phyloP scores from a whole-genome alignment of 1,139 yeast species.

The Scheffersomyces titani region DNA sequence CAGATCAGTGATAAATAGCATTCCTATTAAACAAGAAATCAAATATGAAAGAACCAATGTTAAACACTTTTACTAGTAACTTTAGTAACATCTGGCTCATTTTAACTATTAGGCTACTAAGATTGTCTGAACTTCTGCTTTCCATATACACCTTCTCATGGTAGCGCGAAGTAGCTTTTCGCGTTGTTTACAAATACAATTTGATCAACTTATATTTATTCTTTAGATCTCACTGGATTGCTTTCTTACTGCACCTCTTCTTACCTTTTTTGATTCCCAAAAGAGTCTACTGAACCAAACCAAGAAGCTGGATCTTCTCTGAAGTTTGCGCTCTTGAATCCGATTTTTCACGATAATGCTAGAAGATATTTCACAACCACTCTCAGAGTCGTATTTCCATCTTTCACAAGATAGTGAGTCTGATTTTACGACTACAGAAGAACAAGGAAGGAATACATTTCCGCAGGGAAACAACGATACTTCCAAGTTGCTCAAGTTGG shows the following conservation, averaged over 20 bases:
- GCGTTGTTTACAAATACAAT: conserved; percentile 18
- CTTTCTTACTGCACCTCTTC: background rate
- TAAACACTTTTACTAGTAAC: no score
- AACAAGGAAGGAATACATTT: conserved; percentile 4
- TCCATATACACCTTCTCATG: background rate
- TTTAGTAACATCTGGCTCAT: background rate
- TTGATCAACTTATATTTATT: background rate
- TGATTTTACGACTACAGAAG: conserved; percentile 11
- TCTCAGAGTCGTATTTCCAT: conserved; percentile 31
- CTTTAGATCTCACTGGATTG: background rate
- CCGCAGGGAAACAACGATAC: conserved; percentile 9
- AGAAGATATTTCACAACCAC: conserved; percentile 25
- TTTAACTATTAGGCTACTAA: no score
- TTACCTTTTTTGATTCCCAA: background rate
- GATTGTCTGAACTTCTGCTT: background rate
- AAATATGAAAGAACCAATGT: no score
- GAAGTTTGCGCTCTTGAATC: background rate
- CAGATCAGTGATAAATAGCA: no score
- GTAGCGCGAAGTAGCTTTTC: conserved; percentile 2
- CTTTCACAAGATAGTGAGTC: conserved; percentile 26
- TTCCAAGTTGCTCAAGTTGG: conserved; percentile 19
- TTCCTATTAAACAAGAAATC: no score
- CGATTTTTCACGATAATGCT: conserved; percentile 1
- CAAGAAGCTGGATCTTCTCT: background rate
- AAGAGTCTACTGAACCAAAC: background rate